phyloP scores from a whole-genome alignment of 164 flowering plant species.

The Chimonanthus salicifolius region DNA sequence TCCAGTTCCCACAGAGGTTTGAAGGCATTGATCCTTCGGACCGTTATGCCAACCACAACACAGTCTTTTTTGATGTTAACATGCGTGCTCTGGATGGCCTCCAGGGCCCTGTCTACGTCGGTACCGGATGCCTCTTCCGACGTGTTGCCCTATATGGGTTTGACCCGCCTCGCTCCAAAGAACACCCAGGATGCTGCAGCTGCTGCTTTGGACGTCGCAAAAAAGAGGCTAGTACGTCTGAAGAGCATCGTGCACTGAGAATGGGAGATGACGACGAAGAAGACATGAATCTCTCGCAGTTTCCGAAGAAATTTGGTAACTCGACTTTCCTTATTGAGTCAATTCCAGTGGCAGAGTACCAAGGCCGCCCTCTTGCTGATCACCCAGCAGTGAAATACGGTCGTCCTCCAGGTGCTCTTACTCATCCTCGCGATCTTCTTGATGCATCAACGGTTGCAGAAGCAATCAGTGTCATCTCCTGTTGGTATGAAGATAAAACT shows the following conservation, averaged over 20 bases:
- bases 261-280: slow-evolving; percentile 39
- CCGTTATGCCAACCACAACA: slow-evolving; percentile 80
- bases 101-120: slow-evolving; percentile 83
- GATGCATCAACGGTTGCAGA: slow-evolving; percentile 77
- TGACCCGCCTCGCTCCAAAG: slow-evolving; percentile 46
- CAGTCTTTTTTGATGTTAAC: slow-evolving; percentile 80
- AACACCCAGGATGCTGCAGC: slow-evolving; percentile 4
- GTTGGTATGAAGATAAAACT: slow-evolving; percentile 82
- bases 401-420: slow-evolving; percentile 63
- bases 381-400: slow-evolving; percentile 69
- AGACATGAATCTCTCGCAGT: slow-evolving; percentile 40
- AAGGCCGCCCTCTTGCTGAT: slow-evolving; percentile 76
- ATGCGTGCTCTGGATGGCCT: slow-evolving; percentile 89
- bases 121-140: slow-evolving; percentile 74
- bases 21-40: slow-evolving; percentile 90
- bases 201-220: slow-evolving; percentile 30
- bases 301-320: slow-evolving; percentile 77
- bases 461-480: slow-evolving; percentile 70
- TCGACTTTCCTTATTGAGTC: slow-evolving; percentile 62
- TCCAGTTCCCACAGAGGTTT: slow-evolving; percentile 84
- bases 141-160: slow-evolving; percentile 76
- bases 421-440: slow-evolving; percentile 62
- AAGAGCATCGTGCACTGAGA: slow-evolving; percentile 36
- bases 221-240: not conserved
- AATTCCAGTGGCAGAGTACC: slow-evolving; percentile 63